A percentile compares a stretch with the other conserved stretches of the same genome.
Evolutionary conservation across 140 eudicot genomes (phyloP).

Genomic region (Oenanthe javanica): DNA sequence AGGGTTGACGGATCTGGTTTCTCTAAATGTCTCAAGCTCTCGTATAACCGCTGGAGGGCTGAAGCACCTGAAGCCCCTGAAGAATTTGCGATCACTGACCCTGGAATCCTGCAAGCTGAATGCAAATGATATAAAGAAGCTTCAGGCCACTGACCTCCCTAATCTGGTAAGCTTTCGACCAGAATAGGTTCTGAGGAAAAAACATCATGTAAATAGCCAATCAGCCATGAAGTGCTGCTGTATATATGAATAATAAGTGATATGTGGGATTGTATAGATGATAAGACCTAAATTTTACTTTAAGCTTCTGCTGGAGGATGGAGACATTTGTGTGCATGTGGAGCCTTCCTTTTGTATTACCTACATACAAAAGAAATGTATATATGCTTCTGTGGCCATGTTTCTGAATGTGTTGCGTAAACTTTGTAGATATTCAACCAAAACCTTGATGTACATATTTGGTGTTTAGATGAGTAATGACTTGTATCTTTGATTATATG

Average conservation of each 20-base stretch:
- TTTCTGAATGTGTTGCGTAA: neutral
- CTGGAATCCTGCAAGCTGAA: constrained; percentile 96
- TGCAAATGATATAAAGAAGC: constrained; percentile 75
- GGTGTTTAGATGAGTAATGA: neutral
- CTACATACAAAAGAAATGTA: constrained; percentile 10
- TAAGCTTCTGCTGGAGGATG: neutral
- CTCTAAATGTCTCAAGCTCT: constrained; percentile 74
- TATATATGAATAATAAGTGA: neutral
- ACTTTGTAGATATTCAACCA: neutral
- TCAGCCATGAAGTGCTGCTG: constrained; percentile 9
- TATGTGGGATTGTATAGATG: neutral
- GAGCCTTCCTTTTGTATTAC: constrained; percentile 6
- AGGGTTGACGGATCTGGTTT: constrained; percentile 77
- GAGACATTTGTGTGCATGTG: neutral
- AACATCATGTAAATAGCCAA: constrained; percentile 20
- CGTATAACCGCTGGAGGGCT: constrained; percentile 74
- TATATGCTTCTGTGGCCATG: constrained; percentile 3
- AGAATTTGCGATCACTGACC: constrained; percentile 67
- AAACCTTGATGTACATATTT: neutral
- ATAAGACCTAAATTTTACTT: neutral
- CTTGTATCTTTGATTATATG: neutral
- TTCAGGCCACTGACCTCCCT: constrained; percentile 63
- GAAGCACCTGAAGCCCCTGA: constrained; percentile 55
- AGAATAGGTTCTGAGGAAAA: constrained; percentile 32
- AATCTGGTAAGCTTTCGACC: constrained; percentile 72